Percentiles rank a stretch among this genome's conserved stretches.
Evolutionary conservation across 768 basidiomycete genomes (phyloP).

Genomic region (Tricholomella constricta): DNA sequence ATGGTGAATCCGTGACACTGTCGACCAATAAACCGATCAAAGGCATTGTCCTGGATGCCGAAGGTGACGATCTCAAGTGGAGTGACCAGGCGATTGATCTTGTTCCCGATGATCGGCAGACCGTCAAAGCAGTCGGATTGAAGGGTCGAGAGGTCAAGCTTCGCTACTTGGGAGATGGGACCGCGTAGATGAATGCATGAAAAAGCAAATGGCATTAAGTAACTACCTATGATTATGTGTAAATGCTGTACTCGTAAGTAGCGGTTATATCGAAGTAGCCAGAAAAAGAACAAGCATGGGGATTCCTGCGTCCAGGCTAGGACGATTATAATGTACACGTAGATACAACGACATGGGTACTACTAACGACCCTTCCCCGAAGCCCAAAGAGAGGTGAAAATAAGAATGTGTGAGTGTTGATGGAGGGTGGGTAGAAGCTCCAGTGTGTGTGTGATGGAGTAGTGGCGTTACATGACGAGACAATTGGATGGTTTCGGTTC

Average conservation of each 20-base stretch:
- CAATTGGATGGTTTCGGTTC: conserved; percentile 45
- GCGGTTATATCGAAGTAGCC: too few species aligned
- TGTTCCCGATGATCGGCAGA: conserved; percentile 82
- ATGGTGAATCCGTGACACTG: conserved; percentile 62
- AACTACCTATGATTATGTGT: background rate
- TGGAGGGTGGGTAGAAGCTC: background rate
- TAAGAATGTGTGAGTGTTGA: background rate
- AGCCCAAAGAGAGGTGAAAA: conserved; percentile 6
- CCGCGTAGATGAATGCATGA: conserved; percentile 41
- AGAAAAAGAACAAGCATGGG: too few species aligned
- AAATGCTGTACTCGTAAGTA: background rate
- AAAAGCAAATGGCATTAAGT: background rate
- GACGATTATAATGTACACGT: conserved; percentile 11
- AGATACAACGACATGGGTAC: conserved; percentile 1
- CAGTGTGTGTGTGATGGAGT: background rate
- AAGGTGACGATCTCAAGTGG: conserved; percentile 75
- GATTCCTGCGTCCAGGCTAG: background rate
- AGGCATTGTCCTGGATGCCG: conserved; percentile 79
- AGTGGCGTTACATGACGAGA: conserved; percentile 50
- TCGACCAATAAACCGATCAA: conserved; percentile 75
- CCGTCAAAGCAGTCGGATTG: conserved; percentile 64
- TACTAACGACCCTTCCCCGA: conserved; percentile 2
- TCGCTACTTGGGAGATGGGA: conserved; percentile 77
- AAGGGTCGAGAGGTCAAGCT: conserved; percentile 63
- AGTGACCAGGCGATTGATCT: conserved; percentile 92